Percentiles rank a stretch among this genome's conserved stretches.
These are phyloP conservation scores for Ogataea chonburiensis DNA, from an alignment of 805 yeast species.

Conservation along the genomic window DNA sequence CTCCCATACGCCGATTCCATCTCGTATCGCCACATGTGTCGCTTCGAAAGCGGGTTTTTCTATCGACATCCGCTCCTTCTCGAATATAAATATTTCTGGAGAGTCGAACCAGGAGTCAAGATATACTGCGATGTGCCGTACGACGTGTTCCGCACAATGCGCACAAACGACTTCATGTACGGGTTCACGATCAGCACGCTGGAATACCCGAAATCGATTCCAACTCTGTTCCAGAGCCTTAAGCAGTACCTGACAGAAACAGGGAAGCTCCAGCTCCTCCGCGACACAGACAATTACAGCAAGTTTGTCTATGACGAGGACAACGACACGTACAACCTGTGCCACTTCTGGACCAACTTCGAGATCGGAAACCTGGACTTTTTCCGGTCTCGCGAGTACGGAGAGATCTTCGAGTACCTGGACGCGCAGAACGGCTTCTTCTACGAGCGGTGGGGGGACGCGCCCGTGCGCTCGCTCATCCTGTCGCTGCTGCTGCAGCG, in stretches of 20 bases:
- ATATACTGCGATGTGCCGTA: conserved; percentile 75
- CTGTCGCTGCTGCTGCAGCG: conserved; percentile 70
- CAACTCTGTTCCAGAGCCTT: conserved; percentile 45
- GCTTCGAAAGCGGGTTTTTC: conserved; percentile 85
- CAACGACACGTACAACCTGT: conserved; percentile 64
- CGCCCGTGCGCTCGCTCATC: conserved; percentile 72
- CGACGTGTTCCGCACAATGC: conserved; percentile 74
- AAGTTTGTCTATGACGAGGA: conserved; percentile 59
- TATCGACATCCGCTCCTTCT: conserved; percentile 65
- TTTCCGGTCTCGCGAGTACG: conserved; percentile 68
- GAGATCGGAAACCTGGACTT: conserved; percentile 73
- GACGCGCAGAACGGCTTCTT: conserved; percentile 84
- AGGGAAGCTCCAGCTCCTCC: conserved; percentile 39
- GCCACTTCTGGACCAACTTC: conserved; percentile 90
- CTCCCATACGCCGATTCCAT: conserved; percentile 62
- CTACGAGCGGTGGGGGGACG: conserved; percentile 93
- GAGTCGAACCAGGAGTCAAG: conserved; percentile 83
- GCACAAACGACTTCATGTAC: conserved; percentile 62
- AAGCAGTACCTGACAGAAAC: conserved; percentile 34
- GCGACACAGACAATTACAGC: conserved; percentile 40
- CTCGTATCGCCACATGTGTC: conserved; percentile 83
- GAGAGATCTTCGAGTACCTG: conserved; percentile 61
- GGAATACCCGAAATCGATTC: conserved; percentile 68
- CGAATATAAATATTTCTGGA: conserved; percentile 84
- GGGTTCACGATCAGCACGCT: conserved; percentile 74